Percentiles rank a stretch among this genome's conserved stretches.
Conservation (phyloP, 768 basidiomycete species). For the Rhodotorula babjevae region DNA sequence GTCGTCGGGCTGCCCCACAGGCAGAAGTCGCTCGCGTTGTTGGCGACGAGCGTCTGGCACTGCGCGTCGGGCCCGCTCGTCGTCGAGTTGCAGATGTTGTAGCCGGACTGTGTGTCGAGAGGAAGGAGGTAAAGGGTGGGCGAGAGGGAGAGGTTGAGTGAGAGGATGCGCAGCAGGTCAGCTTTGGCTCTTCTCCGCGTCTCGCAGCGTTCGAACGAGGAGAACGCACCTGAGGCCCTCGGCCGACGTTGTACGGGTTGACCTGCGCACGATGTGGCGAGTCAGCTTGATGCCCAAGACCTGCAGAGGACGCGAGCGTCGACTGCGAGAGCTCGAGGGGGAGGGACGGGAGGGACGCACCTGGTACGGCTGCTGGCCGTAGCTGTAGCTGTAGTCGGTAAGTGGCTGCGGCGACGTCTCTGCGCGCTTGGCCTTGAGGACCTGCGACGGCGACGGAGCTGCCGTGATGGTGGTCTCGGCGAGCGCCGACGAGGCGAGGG, state of each 20-base stretch:
- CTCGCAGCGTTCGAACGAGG: too few species aligned
- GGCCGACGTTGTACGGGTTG: neutral
- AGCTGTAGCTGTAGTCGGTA: conserved; percentile 32
- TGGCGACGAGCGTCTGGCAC: conserved; percentile 39
- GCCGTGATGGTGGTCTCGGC: conserved; percentile 15
- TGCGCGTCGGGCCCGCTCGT: conserved; percentile 7
- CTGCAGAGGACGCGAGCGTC: too few species aligned
- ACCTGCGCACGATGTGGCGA: neutral
- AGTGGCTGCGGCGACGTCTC: conserved; percentile 12
- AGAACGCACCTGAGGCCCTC: conserved; percentile 24
- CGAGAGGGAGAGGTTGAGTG: neutral
- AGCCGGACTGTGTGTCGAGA: neutral
- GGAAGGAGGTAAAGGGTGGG: neutral
- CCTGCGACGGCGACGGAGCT: conserved; percentile 7
- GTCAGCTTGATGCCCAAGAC: neutral
- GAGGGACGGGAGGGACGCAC: conserved; percentile 28
- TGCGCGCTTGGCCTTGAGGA: conserved; percentile 2
- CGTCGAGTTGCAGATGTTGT: conserved; percentile 26
- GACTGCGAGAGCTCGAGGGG: too few species aligned
- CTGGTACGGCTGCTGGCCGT: conserved; percentile 20
- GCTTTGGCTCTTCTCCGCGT: too few species aligned
- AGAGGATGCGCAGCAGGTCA: neutral
- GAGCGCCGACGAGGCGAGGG: neutral
- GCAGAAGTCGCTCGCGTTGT: conserved; percentile 38
- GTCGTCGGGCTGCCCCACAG: conserved; percentile 29